These are phyloP conservation scores for Trichoderma harzianum DNA, from an alignment of 2,329 filamentous ascomycete species.

Conservation along the genomic window DNA sequence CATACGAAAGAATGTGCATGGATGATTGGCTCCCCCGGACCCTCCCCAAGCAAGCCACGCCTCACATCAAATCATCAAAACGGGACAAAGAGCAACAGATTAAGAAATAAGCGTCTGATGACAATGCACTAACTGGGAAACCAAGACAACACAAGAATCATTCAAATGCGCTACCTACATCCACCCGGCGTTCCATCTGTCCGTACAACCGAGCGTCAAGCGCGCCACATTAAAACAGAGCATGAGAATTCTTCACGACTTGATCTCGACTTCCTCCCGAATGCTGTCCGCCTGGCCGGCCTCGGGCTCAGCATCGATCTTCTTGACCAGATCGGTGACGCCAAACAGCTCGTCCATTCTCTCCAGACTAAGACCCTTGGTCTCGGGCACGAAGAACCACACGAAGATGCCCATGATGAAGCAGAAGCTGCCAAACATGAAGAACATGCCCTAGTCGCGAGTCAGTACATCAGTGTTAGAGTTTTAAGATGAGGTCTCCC, in stretches of 20 bases:
- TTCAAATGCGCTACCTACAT: neutral
- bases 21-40: neutral
- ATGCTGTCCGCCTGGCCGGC: constrained; percentile 26
- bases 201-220: neutral
- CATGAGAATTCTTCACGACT: constrained; percentile 13
- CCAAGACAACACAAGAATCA: neutral
- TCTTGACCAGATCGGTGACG: constrained; percentile 43
- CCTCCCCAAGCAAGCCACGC: neutral
- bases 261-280: constrained; percentile 24
- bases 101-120: neutral
- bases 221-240: neutral
- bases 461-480: neutral
- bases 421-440: constrained; percentile 66
- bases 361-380: constrained; percentile 62
- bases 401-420: constrained; percentile 63
- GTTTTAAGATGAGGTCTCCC: neutral
- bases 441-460: constrained; percentile 53
- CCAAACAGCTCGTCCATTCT: constrained; percentile 66
- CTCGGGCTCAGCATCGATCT: constrained; percentile 33
- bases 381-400: constrained; percentile 67
- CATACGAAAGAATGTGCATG: neutral
- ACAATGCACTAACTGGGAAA: neutral
- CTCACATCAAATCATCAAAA: neutral
- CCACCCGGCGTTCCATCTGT: neutral
- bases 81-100: neutral